Evolutionary conservation across 805 yeast genomes (phyloP), one percentile per base, ranked within the genome.

Genomic region (Candida xyloterini): DNA sequence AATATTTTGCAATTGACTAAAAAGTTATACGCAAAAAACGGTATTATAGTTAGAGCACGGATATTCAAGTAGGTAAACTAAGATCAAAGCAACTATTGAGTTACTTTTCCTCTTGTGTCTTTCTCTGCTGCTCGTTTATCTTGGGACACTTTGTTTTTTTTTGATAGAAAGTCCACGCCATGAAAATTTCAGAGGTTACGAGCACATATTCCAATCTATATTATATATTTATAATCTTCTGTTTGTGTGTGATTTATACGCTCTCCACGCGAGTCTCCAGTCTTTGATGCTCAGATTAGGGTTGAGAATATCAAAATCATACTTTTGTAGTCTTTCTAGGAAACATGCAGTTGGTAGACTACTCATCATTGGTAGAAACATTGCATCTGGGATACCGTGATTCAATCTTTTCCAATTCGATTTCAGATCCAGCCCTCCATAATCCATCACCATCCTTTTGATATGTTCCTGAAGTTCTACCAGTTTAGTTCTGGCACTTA

Each of bases 361-460:
- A 14, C 71, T 63, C 86, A 86, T 74, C 43, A 76, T 71, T 2
- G 95, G 91, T 2, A 81, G 70, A 49, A 73, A 79, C 18, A 84
- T 47, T 20, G 79, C 81, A 52, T 83, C 90, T 0, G 85, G 83
- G 5, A 80, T 44, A 1, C 69, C 68, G 10, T 55, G 50, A 35
- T 66, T 67, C 76, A 82, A 73, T 7, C 51, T 52, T 16, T 53
- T 56, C 20, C 62, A 49, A 13, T 37, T 29, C 1, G 13, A 10
- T 11, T 34, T 27, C 10, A 51, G 27, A 20, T 36, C 42, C 7
- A 20, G 2, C 10, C 44, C 39, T 1, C 52, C 47, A 25, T 59
- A 43, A 15, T 42, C 48, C 4, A 35, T 35, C 5, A 70, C 58
- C 1, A 65, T 49, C 1, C 56, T 47, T 1, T 49, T 47, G n/a